A percentile compares a stretch with the other conserved stretches of the same genome.
Evolutionary conservation across 768 basidiomycete genomes (phyloP).

Genomic region (Pleurotus giganteus): DNA sequence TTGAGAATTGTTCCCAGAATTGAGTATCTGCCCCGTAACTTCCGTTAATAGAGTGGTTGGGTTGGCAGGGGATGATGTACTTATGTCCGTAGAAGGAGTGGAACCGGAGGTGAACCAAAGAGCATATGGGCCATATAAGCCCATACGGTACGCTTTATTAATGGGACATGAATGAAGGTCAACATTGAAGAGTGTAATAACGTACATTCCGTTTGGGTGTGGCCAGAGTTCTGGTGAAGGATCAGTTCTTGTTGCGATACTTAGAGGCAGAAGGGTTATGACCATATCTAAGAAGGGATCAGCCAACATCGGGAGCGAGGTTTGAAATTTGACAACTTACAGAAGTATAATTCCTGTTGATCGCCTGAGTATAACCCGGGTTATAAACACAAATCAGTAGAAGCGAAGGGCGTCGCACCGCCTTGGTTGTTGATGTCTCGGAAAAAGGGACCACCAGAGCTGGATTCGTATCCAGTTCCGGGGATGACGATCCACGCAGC

Average conservation of each 20-base stretch:
- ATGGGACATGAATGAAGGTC: not conserved
- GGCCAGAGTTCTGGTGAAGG: conserved; percentile 31
- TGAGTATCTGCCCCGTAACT: conserved; percentile 17
- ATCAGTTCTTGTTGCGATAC: not conserved
- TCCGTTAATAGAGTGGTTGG: not conserved
- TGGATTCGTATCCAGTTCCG: conserved; percentile 29
- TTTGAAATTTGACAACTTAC: conserved; percentile 18
- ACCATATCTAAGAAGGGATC: conserved; percentile 19
- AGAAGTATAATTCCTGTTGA: conserved; percentile 35
- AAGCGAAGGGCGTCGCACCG: conserved; percentile 14
- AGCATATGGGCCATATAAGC: conserved; percentile 36
- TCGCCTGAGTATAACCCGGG: conserved; percentile 16
- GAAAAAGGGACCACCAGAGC: conserved; percentile 31
- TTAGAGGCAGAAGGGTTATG: not conserved
- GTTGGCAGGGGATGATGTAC: conserved; percentile 12
- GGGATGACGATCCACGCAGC: conserved; percentile 32
- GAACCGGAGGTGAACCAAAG: conserved; percentile 36
- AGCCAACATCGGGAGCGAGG: conserved; percentile 5
- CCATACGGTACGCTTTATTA: conserved; percentile 26
- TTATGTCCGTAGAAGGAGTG: conserved; percentile 25
- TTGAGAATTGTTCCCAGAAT: conserved; percentile 28
- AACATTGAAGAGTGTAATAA: not conserved
- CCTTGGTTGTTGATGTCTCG: conserved; percentile 36
- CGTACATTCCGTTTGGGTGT: conserved; percentile 33
- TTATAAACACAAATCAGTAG: not conserved